Percentiles rank a stretch among this genome's conserved stretches.
These are phyloP conservation scores for Maudiozyma turicensis DNA, from an alignment of 805 yeast species.

Conservation along the genomic window DNA sequence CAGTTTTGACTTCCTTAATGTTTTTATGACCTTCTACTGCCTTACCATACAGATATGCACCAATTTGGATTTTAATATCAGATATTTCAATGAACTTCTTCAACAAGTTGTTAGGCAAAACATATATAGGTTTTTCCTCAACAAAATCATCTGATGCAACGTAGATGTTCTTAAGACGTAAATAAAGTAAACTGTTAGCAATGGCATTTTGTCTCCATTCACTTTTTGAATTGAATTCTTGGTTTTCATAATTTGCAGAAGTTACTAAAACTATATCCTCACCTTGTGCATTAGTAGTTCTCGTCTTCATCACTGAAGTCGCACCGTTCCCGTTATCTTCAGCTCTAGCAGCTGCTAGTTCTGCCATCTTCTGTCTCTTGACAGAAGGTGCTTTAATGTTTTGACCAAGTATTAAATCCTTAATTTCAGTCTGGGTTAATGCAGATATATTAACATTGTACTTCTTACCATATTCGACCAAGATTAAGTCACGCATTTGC, in stretches of 20 bases:
- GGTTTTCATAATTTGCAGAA: slow-evolving; percentile 79
- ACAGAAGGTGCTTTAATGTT: slow-evolving; percentile 85
- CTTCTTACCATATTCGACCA: slow-evolving; percentile 75
- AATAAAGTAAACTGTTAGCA: slow-evolving; percentile 59
- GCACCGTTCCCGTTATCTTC: slow-evolving; percentile 37
- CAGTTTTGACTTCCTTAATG: slow-evolving; percentile 66
- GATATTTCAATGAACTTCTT: slow-evolving; percentile 69
- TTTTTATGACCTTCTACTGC: slow-evolving; percentile 62
- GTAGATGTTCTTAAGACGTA: slow-evolving; percentile 67
- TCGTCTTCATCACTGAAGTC: slow-evolving; percentile 68
- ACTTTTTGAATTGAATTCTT: slow-evolving; percentile 68
- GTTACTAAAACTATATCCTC: slow-evolving; percentile 93
- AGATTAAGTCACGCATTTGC: slow-evolving; percentile 76
- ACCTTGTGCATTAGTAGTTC: slow-evolving; percentile 86
- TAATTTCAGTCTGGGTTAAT: slow-evolving; percentile 83
- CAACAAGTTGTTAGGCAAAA: slow-evolving; percentile 74
- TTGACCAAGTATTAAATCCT: slow-evolving; percentile 91
- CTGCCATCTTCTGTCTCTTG: slow-evolving; percentile 75
- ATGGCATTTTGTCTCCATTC: slow-evolving; percentile 90
- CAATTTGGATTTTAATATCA: slow-evolving; percentile 74
- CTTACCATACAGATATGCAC: slow-evolving; percentile 70
- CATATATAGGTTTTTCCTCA: slow-evolving; percentile 50
- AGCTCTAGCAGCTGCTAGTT: slow-evolving; percentile 43
- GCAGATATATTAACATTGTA: slow-evolving; percentile 79
- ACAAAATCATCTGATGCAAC: slow-evolving; percentile 60